Conservation (phyloP, 768 basidiomycete species). For the Vishniacozyma victoriae region DNA sequence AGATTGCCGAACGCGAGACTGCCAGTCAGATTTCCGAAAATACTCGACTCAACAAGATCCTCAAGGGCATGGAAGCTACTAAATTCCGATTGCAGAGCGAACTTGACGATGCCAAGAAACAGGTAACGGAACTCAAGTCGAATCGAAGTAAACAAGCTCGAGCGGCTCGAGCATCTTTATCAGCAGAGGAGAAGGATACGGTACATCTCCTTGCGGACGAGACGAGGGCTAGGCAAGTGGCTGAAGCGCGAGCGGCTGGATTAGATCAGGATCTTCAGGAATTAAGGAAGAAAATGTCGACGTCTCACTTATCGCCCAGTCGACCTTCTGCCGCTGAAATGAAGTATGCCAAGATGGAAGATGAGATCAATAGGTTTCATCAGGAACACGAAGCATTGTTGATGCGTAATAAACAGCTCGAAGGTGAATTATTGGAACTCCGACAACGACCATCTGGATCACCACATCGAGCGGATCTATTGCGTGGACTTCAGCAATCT, state of each 20-base stretch:
- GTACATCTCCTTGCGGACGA: constrained; percentile 63
- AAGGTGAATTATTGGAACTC: constrained; percentile 22
- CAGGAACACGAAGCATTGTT: constrained; percentile 17
- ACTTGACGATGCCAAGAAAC: constrained; percentile 71
- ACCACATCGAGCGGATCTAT: constrained; percentile 24
- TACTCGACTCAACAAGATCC: constrained; percentile 64
- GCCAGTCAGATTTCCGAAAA: constrained; percentile 73
- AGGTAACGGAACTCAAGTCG: constrained; percentile 55
- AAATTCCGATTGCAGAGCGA: constrained; percentile 68
- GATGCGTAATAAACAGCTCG: constrained; percentile 18
- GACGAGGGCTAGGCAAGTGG: constrained; percentile 59
- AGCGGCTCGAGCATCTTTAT: constrained; percentile 18
- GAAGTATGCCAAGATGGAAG: constrained; percentile 19
- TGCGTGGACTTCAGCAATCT: constrained; percentile 36
- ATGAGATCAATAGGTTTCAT: constrained; percentile 16
- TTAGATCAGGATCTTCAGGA: constrained; percentile 51
- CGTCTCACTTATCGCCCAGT: constrained; percentile 5
- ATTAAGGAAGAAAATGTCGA: constrained; percentile 26
- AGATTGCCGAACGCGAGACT: constrained; percentile 84
- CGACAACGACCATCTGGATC: constrained; percentile 11
- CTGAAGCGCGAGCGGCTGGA: constrained; percentile 44
- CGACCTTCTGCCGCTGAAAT: constrained; percentile 9
- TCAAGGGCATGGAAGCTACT: constrained; percentile 80
- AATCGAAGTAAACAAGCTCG: constrained; percentile 27
- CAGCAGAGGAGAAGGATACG: constrained; percentile 60